Percentiles rank a stretch among this genome's conserved stretches.
Conservation (phyloP, 2,329 filamentous ascomycete species). For the Sporothrix curviconia region DNA sequence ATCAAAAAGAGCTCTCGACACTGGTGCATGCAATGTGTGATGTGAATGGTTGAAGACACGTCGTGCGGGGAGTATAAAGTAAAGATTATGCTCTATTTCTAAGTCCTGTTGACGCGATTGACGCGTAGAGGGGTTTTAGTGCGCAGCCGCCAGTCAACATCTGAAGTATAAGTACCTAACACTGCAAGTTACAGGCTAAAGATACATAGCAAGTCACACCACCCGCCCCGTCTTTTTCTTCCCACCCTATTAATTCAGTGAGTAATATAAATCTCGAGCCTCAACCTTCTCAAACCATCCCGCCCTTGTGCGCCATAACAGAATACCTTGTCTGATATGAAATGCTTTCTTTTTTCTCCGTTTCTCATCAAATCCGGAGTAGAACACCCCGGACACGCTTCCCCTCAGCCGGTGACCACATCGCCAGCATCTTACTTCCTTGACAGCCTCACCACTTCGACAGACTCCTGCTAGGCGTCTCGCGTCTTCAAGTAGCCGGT, state of each 20-base stretch:
- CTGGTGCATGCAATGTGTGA: not conserved
- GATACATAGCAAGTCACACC: not conserved
- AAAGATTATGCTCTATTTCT: not conserved
- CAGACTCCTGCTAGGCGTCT: constrained; percentile 20
- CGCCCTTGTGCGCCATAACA: too few relatives aligned
- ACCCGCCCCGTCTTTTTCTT: not conserved
- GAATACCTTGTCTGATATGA: too few relatives aligned
- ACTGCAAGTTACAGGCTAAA: not conserved
- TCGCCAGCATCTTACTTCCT: too few relatives aligned
- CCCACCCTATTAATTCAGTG: too few relatives aligned
- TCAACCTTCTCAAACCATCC: too few relatives aligned
- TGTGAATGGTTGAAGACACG: not conserved
- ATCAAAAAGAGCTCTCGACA: not conserved
- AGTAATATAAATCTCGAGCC: too few relatives aligned
- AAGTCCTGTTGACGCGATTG: not conserved
- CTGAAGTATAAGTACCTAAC: not conserved
- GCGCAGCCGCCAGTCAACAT: not conserved
- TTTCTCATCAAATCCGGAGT: too few relatives aligned
- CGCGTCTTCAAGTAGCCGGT: constrained; percentile 27
- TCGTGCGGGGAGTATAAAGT: not conserved
- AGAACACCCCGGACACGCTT: too few relatives aligned
- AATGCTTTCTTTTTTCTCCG: too few relatives aligned
- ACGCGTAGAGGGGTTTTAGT: constrained; percentile 9
- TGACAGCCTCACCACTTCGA: constrained; percentile 7
- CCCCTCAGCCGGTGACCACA: too few relatives aligned